These are phyloP conservation scores for Pythium grandisporangium DNA, from an alignment of 352 stramenopile genomes.

Conservation along the genomic window DNA sequence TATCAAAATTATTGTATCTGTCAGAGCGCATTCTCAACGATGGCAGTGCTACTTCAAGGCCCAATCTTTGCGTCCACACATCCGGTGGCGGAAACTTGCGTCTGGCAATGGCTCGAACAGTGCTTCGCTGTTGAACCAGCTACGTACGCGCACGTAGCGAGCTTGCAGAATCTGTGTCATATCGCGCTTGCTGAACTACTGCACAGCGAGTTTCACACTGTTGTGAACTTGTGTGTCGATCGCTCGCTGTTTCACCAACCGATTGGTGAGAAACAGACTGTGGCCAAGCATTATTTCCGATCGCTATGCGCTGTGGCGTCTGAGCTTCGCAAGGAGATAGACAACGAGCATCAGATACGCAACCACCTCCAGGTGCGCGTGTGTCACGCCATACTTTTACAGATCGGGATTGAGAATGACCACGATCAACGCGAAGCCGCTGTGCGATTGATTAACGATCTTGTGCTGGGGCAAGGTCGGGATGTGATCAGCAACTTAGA, in stretches of 20 bases:
- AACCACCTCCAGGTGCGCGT: slow-evolving; percentile 25
- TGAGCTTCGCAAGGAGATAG: slow-evolving; percentile 3
- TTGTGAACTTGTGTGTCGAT: slow-evolving; percentile 24
- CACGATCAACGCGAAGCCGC: slow-evolving; percentile 19
- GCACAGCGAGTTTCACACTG: slow-evolving; percentile 14
- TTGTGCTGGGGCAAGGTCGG: slow-evolving; percentile 1
- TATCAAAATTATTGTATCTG: slow-evolving; percentile 23
- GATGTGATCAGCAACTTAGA: neutral
- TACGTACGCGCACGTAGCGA: slow-evolving; percentile 23
- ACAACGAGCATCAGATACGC: neutral
- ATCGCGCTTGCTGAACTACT: slow-evolving; percentile 21
- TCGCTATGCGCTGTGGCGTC: slow-evolving; percentile 8
- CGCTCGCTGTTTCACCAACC: slow-evolving; percentile 25
- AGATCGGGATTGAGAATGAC: slow-evolving; percentile 35
- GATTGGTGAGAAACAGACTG: slow-evolving; percentile 14
- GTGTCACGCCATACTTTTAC: slow-evolving; percentile 32
- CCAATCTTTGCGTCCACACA: slow-evolving; percentile 10
- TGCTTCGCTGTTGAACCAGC: slow-evolving; percentile 35
- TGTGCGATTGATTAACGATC: slow-evolving; percentile 11
- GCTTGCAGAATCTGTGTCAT: slow-evolving; percentile 33
- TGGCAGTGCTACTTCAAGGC: slow-evolving; percentile 8
- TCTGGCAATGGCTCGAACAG: slow-evolving; percentile 47
- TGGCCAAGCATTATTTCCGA: slow-evolving; percentile 35
- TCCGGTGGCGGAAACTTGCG: slow-evolving; percentile 5
- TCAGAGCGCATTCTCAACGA: slow-evolving; percentile 16